Conservation (phyloP, 768 basidiomycete genomes). For the Phanerochaete carnosa region DNA sequence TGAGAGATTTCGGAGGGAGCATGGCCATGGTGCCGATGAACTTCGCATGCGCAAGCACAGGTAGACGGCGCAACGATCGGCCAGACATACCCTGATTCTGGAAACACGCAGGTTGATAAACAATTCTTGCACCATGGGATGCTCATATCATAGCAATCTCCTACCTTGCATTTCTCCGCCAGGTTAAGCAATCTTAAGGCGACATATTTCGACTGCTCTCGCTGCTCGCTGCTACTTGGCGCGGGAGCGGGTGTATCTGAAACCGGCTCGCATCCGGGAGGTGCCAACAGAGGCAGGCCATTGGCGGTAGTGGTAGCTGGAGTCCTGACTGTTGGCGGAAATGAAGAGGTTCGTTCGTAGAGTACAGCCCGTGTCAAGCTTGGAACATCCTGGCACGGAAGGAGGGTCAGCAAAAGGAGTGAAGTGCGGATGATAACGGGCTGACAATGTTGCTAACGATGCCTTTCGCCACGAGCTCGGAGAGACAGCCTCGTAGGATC, state of each 20-base stretch:
- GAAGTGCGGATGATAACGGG: slow-evolving; percentile 31
- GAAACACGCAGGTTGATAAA: background rate
- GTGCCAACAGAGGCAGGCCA: background rate
- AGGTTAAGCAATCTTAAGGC: slow-evolving; percentile 61
- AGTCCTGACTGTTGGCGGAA: slow-evolving; percentile 3
- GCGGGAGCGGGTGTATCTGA: background rate
- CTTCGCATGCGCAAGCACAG: slow-evolving; percentile 86
- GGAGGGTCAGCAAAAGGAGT: background rate
- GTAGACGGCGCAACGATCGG: slow-evolving; percentile 86
- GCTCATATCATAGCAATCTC: slow-evolving; percentile 24
- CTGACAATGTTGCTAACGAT: slow-evolving; percentile 66
- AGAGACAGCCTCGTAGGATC: slow-evolving; percentile 79
- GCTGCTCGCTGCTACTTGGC: slow-evolving; percentile 26
- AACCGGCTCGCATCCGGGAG: background rate
- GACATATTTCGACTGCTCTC: slow-evolving; percentile 49
- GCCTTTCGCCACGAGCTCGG: slow-evolving; percentile 73
- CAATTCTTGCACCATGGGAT: background rate
- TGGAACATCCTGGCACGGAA: background rate
- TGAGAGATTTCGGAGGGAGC: slow-evolving; percentile 8
- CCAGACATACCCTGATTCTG: slow-evolving; percentile 86
- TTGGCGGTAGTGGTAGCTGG: background rate
- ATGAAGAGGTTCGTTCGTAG: background rate
- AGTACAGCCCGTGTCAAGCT: background rate
- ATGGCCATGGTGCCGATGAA: slow-evolving; percentile 65
- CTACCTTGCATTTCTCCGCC: slow-evolving; percentile 77